phyloP scores from a whole-genome alignment of 768 basidiomycete genomes.

The Boletus eberwhitei region DNA sequence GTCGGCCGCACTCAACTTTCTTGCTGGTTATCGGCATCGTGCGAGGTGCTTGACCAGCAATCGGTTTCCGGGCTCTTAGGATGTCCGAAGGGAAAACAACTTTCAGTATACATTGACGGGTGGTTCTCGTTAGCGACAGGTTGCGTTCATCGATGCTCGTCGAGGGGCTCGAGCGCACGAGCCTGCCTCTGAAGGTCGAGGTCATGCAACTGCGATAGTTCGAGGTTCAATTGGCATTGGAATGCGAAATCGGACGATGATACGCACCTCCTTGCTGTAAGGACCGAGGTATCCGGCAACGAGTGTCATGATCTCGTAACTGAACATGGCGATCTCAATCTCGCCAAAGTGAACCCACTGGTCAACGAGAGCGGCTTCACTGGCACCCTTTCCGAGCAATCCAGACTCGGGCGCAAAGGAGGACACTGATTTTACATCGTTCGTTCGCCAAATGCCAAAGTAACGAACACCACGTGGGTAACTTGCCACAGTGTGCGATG shows the following conservation, averaged over 20 bases:
- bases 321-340: slow-evolving; percentile 22
- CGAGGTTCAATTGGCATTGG: not conserved
- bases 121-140: not conserved
- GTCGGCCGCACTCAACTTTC: not conserved
- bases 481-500: slow-evolving; percentile 28
- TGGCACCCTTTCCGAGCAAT: slow-evolving; percentile 21
- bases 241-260: not conserved
- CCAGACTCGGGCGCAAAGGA: slow-evolving; percentile 27
- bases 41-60: not conserved
- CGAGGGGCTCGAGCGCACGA: slow-evolving; percentile 23
- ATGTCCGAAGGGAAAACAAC: not conserved
- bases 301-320: slow-evolving; percentile 17
- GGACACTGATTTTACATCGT: slow-evolving; percentile 13
- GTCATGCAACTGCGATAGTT: slow-evolving; percentile 14
- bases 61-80: not conserved
- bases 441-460: not conserved
- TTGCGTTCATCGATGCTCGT: slow-evolving; percentile 14
- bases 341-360: slow-evolving; percentile 34
- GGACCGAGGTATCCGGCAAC: slow-evolving; percentile 18
- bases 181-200: slow-evolving; percentile 16
- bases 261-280: slow-evolving; percentile 22
- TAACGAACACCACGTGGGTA: not conserved
- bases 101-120: not conserved
- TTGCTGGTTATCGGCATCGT: not conserved
- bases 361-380: slow-evolving; percentile 28